Evolutionary conservation across 2,329 filamentous ascomycete species (phyloP), one percentile per base, ranked within the genome.

Genomic region (Aspergillus uvarum): DNA sequence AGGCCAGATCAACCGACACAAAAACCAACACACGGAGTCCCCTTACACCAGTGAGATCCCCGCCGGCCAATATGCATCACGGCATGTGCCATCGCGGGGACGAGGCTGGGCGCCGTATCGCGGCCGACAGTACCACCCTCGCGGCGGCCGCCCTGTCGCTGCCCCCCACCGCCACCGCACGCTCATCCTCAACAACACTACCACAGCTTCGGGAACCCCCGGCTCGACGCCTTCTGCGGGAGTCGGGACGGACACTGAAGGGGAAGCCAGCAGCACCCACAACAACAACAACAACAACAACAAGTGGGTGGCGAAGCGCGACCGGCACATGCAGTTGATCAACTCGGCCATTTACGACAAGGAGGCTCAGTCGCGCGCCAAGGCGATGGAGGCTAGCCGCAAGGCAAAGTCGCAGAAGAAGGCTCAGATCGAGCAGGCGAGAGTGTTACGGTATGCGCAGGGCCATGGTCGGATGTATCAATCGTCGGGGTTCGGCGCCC

Each of bases 1-100:
- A 92, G 89, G 89, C 66, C 88, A 90, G 76, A 94, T 95, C 72
- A 92, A 92, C 73, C 86, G 87, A 55, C 88, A 90, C 78, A 92
- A 90, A 74, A 90, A 85, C 64, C 84, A 88, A 61, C 59, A 56
- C 6, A 56, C 68, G 5, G 56, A 66, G n/a, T 58, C 66, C 31
- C 42, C 68, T 1, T 67, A 67, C 12, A 62, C 57, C 48, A 65
- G 66, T 31, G 68, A 69, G 38, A 64, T 68, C 26, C 66, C 61
- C 14, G 11, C 63, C 24, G 59, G 57, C 19, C 59, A 69, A 35
- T 62, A 73, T 57, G 70, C 70, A 22, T 67, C 72, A 54, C 72
- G 72, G 51, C 68, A 72, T 61, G 51, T 65, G 26, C 61, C 72
- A 24, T 62, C 70, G 57, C 73, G 68, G 51, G 68, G 62, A 42